These are phyloP conservation scores for Thyridium curvatum DNA, from an alignment of 2,329 filamentous ascomycete genomes.

Conservation along the genomic window DNA sequence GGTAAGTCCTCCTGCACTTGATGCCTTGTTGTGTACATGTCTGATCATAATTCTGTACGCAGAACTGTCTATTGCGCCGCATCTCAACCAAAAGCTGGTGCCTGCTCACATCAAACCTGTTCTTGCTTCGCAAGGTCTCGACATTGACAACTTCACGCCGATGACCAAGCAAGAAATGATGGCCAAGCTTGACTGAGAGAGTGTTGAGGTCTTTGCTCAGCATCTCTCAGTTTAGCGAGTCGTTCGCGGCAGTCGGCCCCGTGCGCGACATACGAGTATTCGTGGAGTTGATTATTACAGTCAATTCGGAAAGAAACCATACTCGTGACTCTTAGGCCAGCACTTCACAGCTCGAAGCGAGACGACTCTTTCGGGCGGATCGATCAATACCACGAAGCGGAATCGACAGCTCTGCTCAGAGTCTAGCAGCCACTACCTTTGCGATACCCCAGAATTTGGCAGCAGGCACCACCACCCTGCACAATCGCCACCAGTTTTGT, in stretches of 20 bases:
- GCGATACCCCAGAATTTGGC: no score
- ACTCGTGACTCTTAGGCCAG: no score
- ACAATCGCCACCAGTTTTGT: no score
- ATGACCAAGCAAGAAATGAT: constrained; percentile 95
- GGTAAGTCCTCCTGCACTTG: constrained; percentile 52
- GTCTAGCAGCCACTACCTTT: no score
- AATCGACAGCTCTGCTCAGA: no score
- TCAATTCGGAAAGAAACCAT: not conserved
- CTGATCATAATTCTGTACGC: constrained; percentile 9
- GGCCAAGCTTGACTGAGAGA: constrained; percentile 88
- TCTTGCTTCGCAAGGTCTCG: constrained; percentile 71
- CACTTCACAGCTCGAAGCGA: no score
- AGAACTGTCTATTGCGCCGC: constrained; percentile 95
- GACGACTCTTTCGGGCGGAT: no score
- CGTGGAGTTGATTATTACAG: not conserved
- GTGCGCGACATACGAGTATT: no score
- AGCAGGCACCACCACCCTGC: no score
- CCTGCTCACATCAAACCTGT: constrained; percentile 73
- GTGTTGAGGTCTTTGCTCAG: constrained; percentile 13
- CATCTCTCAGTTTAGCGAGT: constrained; percentile 1
- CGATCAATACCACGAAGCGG: no score
- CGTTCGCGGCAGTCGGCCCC: no score
- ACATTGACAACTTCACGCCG: constrained; percentile 90
- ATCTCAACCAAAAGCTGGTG: constrained; percentile 82
- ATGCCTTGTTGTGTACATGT: constrained; percentile 1